Evolutionary conservation across 1,284 basidiomycete species (phyloP).

Genomic region (Baeospora myosura): DNA sequence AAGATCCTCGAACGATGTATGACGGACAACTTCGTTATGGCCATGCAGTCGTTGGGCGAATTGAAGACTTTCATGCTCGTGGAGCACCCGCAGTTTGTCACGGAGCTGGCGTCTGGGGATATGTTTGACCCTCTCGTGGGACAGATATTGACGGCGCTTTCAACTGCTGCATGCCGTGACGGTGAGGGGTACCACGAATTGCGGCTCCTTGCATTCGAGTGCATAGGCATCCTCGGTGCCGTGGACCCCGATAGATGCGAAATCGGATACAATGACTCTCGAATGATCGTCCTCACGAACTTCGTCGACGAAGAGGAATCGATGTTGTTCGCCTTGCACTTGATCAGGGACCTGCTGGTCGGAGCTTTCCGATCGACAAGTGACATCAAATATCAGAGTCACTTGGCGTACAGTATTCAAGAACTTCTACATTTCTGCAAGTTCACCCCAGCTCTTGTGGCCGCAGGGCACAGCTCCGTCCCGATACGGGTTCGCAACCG

Average conservation of each 20-base stretch:
- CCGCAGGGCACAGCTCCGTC: slow-evolving; percentile 45
- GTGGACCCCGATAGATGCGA: slow-evolving; percentile 94
- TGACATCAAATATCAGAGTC: slow-evolving; percentile 87
- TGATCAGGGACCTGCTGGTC: slow-evolving; percentile 84
- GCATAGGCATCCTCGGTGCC: slow-evolving; percentile 90
- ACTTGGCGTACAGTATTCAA: slow-evolving; percentile 90
- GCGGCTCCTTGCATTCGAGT: slow-evolving; percentile 75
- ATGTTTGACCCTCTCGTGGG: slow-evolving; percentile 79
- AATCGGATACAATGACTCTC: slow-evolving; percentile 51
- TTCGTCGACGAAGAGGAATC: slow-evolving; percentile 81
- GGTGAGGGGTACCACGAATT: slow-evolving; percentile 68
- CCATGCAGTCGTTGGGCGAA: slow-evolving; percentile 72
- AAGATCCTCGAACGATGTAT: slow-evolving; percentile 70
- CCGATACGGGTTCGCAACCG: slow-evolving; percentile 60
- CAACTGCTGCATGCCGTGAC: slow-evolving; percentile 71
- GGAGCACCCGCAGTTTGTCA: slow-evolving; percentile 49
- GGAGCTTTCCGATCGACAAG: slow-evolving; percentile 91
- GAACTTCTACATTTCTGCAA: slow-evolving; percentile 86
- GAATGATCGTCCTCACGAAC: slow-evolving; percentile 75
- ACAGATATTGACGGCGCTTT: slow-evolving; percentile 61
- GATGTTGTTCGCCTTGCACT: slow-evolving; percentile 75
- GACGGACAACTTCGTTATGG: slow-evolving; percentile 81
- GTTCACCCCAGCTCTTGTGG: slow-evolving; percentile 71
- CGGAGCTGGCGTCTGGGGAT: slow-evolving; percentile 70
- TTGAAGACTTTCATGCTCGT: slow-evolving; percentile 59